Percentiles rank a stretch among this genome's conserved stretches.
Evolutionary conservation across 208 protist genomes (phyloP).

Genomic region (Lotmaria passim): DNA sequence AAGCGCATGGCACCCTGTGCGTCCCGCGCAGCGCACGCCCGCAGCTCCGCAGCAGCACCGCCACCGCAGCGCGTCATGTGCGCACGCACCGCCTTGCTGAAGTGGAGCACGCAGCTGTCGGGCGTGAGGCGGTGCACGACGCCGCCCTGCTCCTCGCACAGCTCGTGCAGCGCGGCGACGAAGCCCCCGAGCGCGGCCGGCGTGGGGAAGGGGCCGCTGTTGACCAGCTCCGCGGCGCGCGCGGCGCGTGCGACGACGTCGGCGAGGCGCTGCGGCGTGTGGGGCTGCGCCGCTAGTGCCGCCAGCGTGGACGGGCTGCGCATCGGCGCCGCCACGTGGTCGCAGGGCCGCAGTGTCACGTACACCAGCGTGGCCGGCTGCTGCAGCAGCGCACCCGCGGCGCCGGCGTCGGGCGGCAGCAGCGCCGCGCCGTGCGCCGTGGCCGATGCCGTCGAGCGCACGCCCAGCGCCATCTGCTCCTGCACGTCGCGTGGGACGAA

Average conservation of each 20-base stretch:
- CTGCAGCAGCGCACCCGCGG: neutral
- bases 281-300: too few species aligned
- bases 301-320: neutral
- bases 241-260: neutral
- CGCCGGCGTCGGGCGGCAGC: neutral
- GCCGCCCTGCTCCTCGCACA: neutral
- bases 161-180: neutral
- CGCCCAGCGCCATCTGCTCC: neutral
- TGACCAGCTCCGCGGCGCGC: neutral
- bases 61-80: neutral
- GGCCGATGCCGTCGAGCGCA: too few species aligned
- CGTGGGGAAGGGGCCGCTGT: conserved; percentile 22
- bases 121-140: conserved; percentile 2
- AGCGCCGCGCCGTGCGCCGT: too few species aligned
- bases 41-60: neutral
- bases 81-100: conserved; percentile 21
- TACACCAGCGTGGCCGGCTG: too few species aligned
- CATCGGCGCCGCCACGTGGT: too few species aligned
- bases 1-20: conserved; percentile 24
- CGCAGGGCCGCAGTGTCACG: too few species aligned
- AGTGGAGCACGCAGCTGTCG: conserved; percentile 10
- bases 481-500: conserved; percentile 16
- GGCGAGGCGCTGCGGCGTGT: neutral
- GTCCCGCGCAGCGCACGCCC: conserved; percentile 11
- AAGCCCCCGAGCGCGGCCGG: neutral